Evolutionary conservation across 257 asterid species (phyloP), one percentile per base, ranked within the genome.

Genomic region (Solanum boliviense): DNA sequence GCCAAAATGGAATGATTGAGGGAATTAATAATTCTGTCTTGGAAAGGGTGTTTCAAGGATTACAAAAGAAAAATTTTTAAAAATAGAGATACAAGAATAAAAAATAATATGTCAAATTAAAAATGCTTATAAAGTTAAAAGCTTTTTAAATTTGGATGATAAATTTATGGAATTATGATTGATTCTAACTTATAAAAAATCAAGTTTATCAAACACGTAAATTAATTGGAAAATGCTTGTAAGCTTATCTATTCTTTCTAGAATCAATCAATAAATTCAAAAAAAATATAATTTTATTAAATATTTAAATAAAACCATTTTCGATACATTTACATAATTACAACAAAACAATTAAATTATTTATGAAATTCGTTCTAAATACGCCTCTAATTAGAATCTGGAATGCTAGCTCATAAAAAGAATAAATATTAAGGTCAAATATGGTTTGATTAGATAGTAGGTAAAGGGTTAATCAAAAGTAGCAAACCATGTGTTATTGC

Each of bases 401-500:
- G 1, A 4, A 78, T 13, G 4, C 6, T 41, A 39, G 4, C 36
- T 25, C 13, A 39, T 34, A 41, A 44, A 78, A 58, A 23, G 38
- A 25, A 76, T 23, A 39, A 39, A 13, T 39, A 78, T 25, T 52
- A 84, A 18, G 38, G 78, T 81, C 85, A 81, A 81, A 46, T 48
- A 21, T 15, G 20, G 13, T 87, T 85, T 88, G 92, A 92, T 89
- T 89, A 86, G 90, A 76, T 82, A 78, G 79, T 32, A 74, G 86
- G 88, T 84, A 65, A 76, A 74, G 85, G 74, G 56, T 11, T 46
- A 89, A 89, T 86, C 78, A 84, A 83, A 86, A 76, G 88, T 32
- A 89, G 92, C 94, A 93, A 94, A 90, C 89, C 97, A 94, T 92
- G 95, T 94, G 97, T 90, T 90, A 84, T 90, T 92, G 91, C 89